Base-by-base conservation (phyloP, 139 green algal species). In the Closterium sp. region DNA sequence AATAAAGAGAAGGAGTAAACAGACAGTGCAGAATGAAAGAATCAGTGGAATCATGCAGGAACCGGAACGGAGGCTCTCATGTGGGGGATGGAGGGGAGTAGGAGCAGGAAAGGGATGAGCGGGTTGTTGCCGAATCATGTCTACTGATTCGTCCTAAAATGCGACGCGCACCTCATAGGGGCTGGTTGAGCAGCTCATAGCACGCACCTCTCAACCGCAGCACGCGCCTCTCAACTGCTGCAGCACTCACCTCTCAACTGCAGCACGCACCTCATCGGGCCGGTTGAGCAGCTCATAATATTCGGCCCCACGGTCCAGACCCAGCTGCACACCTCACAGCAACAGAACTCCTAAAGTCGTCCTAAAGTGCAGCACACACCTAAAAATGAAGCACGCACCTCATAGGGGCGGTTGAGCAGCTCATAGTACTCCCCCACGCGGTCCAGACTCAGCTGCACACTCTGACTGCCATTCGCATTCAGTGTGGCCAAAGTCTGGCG, bases 361-460 rank as follows among this genome's bases (percentile, higher is more conserved):
- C 32, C 32, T 38, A 38, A 2, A 38, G 32, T 38, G 32, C 32
- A 32, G 38, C 91, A 7, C 32, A 3, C 32, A 38, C 32, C n/a
- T n/a, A n/a, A n/a, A n/a, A n/a, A n/a, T n/a, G n/a, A n/a, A n/a
- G n/a, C n/a, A n/a, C 87, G 87, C 73, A 91, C 45, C 89, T 93
- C 90, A 11, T 86, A 85, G 5, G 90, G 90, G 2, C 34, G 84
- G 86, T 91, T 93, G 86, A 93, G 90, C 19, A 93, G 31, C 90
- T 93, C 90, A 13, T 93, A 93, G 42, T 93, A 93, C 62, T 90
- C 38, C 2, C 86, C 30, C 86, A 93, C 91, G 29, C 86, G 91
- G 91, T 93, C 91, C 38, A 93, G 88, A 9, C n/a, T 79, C 86
- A 32, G 38, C 91, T 93, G 91, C 91, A 92, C 91, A 22, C 89